A percentile compares a stretch with the other conserved stretches of the same genome.
Conservation (phyloP, 768 basidiomycete species). For the Calvatia gigantea region DNA sequence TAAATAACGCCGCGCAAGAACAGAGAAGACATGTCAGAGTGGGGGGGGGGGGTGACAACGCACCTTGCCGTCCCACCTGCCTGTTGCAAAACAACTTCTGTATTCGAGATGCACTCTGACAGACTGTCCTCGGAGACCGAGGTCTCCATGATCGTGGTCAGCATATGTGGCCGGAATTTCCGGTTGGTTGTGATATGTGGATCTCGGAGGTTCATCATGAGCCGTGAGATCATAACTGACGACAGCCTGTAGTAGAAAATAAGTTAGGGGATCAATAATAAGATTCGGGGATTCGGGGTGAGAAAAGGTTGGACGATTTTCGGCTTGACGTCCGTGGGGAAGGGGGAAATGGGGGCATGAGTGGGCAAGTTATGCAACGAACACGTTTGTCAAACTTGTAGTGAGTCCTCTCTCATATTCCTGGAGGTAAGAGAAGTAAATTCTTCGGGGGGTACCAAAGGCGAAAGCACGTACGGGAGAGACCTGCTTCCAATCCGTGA, state of each 20-base stretch:
- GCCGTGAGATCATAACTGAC: slow-evolving; percentile 28
- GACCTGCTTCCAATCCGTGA: neutral
- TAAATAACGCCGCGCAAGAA: no score
- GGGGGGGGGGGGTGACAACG: neutral
- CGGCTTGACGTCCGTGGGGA: neutral
- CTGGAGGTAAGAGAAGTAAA: slow-evolving; percentile 11
- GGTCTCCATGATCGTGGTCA: neutral
- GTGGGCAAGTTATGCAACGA: neutral
- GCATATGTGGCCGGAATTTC: neutral
- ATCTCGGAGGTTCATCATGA: slow-evolving; percentile 29
- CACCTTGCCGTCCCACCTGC: slow-evolving; percentile 5
- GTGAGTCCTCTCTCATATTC: slow-evolving; percentile 19
- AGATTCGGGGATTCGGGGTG: neutral
- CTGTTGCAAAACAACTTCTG: neutral
- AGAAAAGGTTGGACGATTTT: neutral
- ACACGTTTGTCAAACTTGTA: slow-evolving; percentile 28
- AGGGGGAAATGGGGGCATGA: neutral
- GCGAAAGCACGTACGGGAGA: slow-evolving; percentile 4
- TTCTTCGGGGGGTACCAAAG: neutral
- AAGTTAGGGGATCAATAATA: neutral
- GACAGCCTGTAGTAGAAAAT: slow-evolving; percentile 19
- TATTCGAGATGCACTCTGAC: neutral
- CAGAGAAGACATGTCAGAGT: no score
- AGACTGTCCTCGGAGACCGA: neutral
- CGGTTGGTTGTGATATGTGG: slow-evolving; percentile 17